Percentiles rank a stretch among this genome's conserved stretches.
These are phyloP conservation scores for Fonsecaea erecta DNA, from an alignment of 2,329 filamentous ascomycete species.

Conservation along the genomic window DNA sequence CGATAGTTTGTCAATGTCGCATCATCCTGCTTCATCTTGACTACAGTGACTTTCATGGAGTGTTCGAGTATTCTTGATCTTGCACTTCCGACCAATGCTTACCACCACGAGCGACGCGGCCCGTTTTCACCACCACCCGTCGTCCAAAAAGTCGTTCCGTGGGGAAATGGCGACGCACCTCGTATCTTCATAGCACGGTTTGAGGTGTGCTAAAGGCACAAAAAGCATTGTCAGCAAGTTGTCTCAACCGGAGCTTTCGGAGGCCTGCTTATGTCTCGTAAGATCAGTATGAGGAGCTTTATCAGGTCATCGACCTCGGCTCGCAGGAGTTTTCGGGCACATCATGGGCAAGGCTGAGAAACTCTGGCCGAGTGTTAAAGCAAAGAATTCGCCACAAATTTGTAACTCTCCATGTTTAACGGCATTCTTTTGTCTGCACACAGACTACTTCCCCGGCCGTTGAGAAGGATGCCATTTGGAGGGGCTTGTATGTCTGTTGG, in stretches of 20 bases:
- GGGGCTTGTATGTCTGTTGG: neutral
- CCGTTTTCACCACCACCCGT: neutral
- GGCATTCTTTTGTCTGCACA: neutral
- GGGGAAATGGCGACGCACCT: neutral
- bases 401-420: neutral
- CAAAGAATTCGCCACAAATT: neutral
- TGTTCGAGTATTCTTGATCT: neutral
- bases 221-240: neutral
- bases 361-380: neutral
- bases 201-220: neutral
- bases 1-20: no score
- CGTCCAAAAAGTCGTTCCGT: neutral
- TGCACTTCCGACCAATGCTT: neutral
- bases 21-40: neutral
- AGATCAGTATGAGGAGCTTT: neutral
- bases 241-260: neutral
- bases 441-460: neutral
- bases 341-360: neutral
- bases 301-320: neutral
- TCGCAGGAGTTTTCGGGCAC: neutral
- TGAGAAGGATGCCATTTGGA: neutral
- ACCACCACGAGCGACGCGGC: neutral
- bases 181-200: neutral
- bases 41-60: neutral
- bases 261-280: neutral